phyloP scores from a whole-genome alignment of 495 filamentous ascomycete species.

The Neurospora sp. region DNA sequence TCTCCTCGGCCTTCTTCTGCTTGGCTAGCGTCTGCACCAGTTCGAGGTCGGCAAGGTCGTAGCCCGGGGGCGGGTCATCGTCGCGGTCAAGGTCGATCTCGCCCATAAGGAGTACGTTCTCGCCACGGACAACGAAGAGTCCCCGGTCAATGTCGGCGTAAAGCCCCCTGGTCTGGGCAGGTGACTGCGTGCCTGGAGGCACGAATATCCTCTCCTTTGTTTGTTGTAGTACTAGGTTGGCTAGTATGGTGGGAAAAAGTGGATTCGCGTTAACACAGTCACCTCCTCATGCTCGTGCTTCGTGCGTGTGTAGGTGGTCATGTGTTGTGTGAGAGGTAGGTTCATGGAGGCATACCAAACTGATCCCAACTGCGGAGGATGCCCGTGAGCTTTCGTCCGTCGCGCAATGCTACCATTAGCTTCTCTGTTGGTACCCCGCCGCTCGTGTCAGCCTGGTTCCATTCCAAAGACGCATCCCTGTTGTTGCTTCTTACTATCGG shows the following conservation, averaged over 20 bases:
- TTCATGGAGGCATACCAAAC: conserved; percentile 55
- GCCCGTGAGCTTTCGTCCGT: conserved; percentile 87
- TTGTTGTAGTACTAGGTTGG: conserved; percentile 88
- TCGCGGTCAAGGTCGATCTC: conserved; percentile 96
- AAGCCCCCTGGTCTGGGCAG: conserved; percentile 25
- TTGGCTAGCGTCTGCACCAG: conserved; percentile 65
- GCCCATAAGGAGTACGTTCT: conserved; percentile 85
- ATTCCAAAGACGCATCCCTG: neutral
- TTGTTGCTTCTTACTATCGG: conserved; percentile 64
- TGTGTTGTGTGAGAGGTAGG: neutral
- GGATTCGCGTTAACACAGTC: conserved; percentile 4
- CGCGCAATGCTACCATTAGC: conserved; percentile 76
- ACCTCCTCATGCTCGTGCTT: neutral
- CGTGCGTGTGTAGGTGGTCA: neutral
- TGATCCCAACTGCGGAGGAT: conserved; percentile 96
- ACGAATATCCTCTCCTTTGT: conserved; percentile 80
- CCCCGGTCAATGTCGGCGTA: conserved; percentile 78
- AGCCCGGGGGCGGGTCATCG: conserved; percentile 67
- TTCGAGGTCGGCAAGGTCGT: conserved; percentile 54
- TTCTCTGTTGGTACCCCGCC: conserved; percentile 56
- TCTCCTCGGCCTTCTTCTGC: conserved; percentile 55
- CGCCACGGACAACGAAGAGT: conserved; percentile 80
- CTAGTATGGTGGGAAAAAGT: conserved; percentile 32
- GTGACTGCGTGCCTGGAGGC: conserved; percentile 20
- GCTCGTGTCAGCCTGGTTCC: conserved; percentile 5